phyloP scores from a whole-genome alignment of 805 yeast genomes.

The Soucietia sequanensis region DNA sequence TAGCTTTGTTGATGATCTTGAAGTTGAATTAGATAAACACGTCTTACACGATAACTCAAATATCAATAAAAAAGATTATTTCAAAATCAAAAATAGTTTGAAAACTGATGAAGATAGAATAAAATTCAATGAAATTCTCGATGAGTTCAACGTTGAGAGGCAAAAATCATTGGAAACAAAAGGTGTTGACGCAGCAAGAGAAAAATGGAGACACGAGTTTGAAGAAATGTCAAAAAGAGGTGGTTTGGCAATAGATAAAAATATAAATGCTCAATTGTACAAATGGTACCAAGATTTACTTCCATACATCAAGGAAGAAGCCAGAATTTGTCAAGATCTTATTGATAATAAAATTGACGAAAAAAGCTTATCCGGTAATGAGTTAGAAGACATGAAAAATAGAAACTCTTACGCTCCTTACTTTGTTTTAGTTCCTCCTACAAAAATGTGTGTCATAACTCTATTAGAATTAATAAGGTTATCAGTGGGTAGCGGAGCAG shows the following conservation, averaged over 20 bases:
- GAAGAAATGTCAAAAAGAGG: slow-evolving; percentile 66
- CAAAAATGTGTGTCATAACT: slow-evolving; percentile 79
- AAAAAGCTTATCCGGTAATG: slow-evolving; percentile 14
- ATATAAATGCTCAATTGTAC: slow-evolving; percentile 73
- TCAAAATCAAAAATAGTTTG: slow-evolving; percentile 59
- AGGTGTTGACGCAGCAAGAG: slow-evolving; percentile 81
- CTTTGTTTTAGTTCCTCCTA: slow-evolving; percentile 67
- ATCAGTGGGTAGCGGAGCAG: slow-evolving; percentile 57
- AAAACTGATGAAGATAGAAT: slow-evolving; percentile 40
- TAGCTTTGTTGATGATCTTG: slow-evolving; percentile 25
- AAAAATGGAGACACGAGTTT: slow-evolving; percentile 83
- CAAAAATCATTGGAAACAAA: slow-evolving; percentile 74
- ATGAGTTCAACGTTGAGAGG: slow-evolving; percentile 69
- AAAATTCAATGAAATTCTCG: slow-evolving; percentile 64
- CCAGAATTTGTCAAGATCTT: slow-evolving; percentile 51
- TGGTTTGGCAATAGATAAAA: slow-evolving; percentile 51
- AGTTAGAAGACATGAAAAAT: slow-evolving; percentile 26
- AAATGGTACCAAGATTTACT: slow-evolving; percentile 78
- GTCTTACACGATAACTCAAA: slow-evolving; percentile 29
- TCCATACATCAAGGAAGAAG: slow-evolving; percentile 70
- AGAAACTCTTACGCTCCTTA: slow-evolving; percentile 74
- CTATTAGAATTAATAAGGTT: slow-evolving; percentile 77
- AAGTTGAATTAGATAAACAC: slow-evolving; percentile 22
- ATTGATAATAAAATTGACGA: slow-evolving; percentile 24
- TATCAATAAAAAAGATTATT: slow-evolving; percentile 56